phyloP scores from a whole-genome alignment of 2,329 filamentous ascomycete species.

The Dendryphion nanum region DNA sequence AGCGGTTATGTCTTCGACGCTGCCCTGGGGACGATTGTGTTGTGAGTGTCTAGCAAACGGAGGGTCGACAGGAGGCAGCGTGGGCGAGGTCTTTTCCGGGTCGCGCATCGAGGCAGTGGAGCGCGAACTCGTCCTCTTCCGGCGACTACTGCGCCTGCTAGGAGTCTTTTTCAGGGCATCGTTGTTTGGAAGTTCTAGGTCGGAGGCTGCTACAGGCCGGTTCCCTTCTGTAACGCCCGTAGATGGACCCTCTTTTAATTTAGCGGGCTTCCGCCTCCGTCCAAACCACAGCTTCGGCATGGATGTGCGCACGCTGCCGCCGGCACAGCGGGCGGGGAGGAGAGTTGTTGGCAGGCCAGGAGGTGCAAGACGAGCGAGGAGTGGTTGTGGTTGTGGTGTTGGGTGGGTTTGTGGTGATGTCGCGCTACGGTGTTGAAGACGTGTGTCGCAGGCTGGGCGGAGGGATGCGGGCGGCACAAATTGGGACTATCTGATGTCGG shows the following conservation, averaged over 20 bases:
- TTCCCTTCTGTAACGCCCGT: constrained; percentile 54
- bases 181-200: constrained; percentile 17
- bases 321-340: constrained; percentile 5
- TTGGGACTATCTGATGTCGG: constrained; percentile 1
- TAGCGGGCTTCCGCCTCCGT: constrained; percentile 66
- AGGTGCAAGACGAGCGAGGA: too few species aligned
- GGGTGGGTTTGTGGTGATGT: too few species aligned
- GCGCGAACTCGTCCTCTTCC: constrained; percentile 30
- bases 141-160: constrained; percentile 29
- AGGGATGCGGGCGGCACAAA: constrained; percentile 1
- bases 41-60: constrained; percentile 18
- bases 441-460: too few species aligned
- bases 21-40: constrained; percentile 20
- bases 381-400: too few species aligned
- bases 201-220: constrained; percentile 27
- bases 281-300: constrained; percentile 87
- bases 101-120: constrained; percentile 32
- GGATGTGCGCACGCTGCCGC: constrained; percentile 3
- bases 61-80: constrained; percentile 10
- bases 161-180: constrained; percentile 23
- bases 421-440: neutral
- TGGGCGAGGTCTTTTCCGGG: constrained; percentile 26
- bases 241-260: constrained; percentile 38
- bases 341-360: neutral
- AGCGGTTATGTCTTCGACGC: constrained; percentile 48